A percentile compares a stretch with the other conserved stretches of the same genome.
phyloP scores from a whole-genome alignment of 805 yeast genomes.

The Tetrapisispora fleetii region DNA sequence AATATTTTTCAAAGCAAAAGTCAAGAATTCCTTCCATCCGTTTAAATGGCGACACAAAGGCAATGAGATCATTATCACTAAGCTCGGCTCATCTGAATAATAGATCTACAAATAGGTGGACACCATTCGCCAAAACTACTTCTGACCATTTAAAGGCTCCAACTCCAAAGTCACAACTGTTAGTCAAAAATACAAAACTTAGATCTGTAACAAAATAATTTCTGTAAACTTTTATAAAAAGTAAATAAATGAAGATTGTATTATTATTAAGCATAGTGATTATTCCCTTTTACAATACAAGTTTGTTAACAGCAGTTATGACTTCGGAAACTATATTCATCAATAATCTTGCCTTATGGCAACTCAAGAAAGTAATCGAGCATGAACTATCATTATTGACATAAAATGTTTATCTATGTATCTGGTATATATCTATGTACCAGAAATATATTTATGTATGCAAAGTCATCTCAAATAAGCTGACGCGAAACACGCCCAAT shows the following conservation, averaged over 20 bases:
- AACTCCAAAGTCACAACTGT: constrained; percentile 16
- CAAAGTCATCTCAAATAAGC: background rate
- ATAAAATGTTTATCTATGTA: too few relatives aligned
- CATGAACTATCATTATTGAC: too few relatives aligned
- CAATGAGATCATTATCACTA: background rate
- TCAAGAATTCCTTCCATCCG: constrained; percentile 9
- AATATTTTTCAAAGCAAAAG: constrained; percentile 7
- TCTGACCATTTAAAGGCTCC: constrained; percentile 12
- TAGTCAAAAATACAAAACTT: constrained; percentile 1
- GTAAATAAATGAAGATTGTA: too few relatives aligned
- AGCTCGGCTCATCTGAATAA: background rate
- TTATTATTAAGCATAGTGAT: too few relatives aligned
- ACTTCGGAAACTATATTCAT: too few relatives aligned
- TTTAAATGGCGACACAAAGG: background rate
- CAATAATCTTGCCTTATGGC: too few relatives aligned
- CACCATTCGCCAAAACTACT: constrained; percentile 6
- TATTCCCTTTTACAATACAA: too few relatives aligned
- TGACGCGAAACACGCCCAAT: background rate
- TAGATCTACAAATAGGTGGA: constrained; percentile 3
- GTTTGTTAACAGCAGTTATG: too few relatives aligned
- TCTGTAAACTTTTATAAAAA: too few relatives aligned
- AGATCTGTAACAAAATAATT: background rate
- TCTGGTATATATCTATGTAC: too few relatives aligned
- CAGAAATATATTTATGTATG: too few relatives aligned
- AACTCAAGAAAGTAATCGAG: too few relatives aligned